A percentile compares a stretch with the other conserved stretches of the same genome.
phyloP scores from a whole-genome alignment of 2,329 filamentous ascomycete species.

The Fusarium robinianum region DNA sequence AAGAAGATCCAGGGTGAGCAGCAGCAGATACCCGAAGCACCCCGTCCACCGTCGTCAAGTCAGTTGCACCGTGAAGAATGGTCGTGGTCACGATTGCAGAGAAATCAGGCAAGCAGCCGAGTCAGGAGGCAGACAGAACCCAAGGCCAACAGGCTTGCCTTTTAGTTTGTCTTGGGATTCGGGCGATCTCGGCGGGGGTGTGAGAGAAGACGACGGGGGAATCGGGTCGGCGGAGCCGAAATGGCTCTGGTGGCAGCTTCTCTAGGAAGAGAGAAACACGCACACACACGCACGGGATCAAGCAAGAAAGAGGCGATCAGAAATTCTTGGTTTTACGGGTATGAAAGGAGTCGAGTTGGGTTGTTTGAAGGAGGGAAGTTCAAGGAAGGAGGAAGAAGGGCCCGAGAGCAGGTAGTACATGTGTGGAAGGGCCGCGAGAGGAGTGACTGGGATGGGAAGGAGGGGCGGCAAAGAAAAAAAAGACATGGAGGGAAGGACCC shows the following conservation, averaged over 20 bases:
- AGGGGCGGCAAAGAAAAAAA: constrained; percentile 15
- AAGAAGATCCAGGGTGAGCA: constrained; percentile 4
- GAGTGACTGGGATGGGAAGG: constrained; percentile 9
- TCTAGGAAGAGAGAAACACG: constrained; percentile 16
- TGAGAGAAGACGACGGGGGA: constrained; percentile 20
- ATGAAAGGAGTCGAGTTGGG: too few relatives aligned
- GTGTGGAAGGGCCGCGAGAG: constrained; percentile 9
- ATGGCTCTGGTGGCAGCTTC: constrained; percentile 24
- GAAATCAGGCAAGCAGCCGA: constrained; percentile 1
- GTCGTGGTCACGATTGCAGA: constrained; percentile 1
- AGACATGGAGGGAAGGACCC: too few relatives aligned
- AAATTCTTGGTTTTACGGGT: too few relatives aligned
- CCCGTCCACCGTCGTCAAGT: constrained; percentile 14
- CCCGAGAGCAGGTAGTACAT: constrained; percentile 17
- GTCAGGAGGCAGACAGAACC: neutral
- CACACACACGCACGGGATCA: constrained; percentile 12
- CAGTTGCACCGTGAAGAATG: constrained; percentile 1
- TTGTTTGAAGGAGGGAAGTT: neutral
- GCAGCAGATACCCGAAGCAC: constrained; percentile 4
- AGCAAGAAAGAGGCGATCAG: neutral
- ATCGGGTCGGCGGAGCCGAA: constrained; percentile 27
- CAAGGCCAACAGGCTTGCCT: constrained; percentile 10
- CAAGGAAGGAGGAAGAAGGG: constrained; percentile 1
- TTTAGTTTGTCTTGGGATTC: constrained; percentile 26
- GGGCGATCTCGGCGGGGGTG: constrained; percentile 36